These are phyloP conservation scores for Aspergillus sp. DNA, from an alignment of 2,329 filamentous ascomycete species.

Conservation along the genomic window DNA sequence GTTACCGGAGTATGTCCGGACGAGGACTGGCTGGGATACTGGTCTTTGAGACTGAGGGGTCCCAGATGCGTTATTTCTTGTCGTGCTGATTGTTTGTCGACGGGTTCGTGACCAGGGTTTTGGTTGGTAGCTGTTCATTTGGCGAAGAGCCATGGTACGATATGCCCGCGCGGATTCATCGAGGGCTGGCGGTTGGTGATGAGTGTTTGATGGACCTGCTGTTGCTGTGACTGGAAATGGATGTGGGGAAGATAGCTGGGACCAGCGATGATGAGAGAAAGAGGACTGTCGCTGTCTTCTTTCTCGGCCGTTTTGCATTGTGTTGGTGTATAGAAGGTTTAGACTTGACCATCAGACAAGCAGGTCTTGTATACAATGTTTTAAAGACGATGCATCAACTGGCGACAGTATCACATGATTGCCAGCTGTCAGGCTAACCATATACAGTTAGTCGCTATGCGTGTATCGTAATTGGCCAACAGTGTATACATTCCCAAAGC, in stretches of 20 bases:
- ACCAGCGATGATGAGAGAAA: constrained; percentile 23
- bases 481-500: neutral
- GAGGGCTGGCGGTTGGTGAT: constrained; percentile 18
- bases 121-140: constrained; percentile 22
- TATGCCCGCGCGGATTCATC: constrained; percentile 27
- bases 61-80: constrained; percentile 9
- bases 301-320: neutral
- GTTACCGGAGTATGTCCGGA: constrained; percentile 37
- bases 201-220: constrained; percentile 17
- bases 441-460: neutral
- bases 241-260: constrained; percentile 20
- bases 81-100: constrained; percentile 10
- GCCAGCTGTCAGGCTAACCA: neutral
- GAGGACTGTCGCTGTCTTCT: neutral
- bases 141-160: constrained; percentile 26
- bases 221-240: constrained; percentile 16
- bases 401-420: neutral
- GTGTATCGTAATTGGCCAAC: neutral
- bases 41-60: constrained; percentile 20
- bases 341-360: too few relatives aligned
- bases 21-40: constrained; percentile 38
- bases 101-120: constrained; percentile 20
- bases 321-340: neutral
- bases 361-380: too few relatives aligned
- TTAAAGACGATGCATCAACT: too few relatives aligned